phyloP scores from a whole-genome alignment of 768 basidiomycete species.

The Chlorophyllum brunneum region DNA sequence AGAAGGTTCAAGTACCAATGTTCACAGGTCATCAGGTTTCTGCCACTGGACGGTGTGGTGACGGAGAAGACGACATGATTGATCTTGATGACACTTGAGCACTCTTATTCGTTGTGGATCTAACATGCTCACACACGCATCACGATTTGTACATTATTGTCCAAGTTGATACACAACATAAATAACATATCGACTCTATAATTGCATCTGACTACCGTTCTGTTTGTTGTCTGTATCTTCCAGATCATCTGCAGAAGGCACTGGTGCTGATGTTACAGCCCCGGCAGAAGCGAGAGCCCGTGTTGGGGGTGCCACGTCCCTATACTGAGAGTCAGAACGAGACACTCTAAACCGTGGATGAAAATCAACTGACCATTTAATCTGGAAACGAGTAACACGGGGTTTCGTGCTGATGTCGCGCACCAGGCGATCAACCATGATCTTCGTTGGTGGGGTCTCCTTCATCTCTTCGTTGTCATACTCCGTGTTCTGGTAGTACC shows the following conservation, averaged over 20 bases:
- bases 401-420: slow-evolving; percentile 90
- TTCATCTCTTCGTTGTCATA: slow-evolving; percentile 95
- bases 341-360: background rate
- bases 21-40: background rate
- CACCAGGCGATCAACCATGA: slow-evolving; percentile 75
- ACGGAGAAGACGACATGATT: slow-evolving; percentile 30
- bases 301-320: slow-evolving; percentile 59
- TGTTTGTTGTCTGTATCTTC: slow-evolving; percentile 24
- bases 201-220: slow-evolving; percentile 2
- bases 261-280: slow-evolving; percentile 67
- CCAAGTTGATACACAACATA: background rate
- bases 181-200: background rate
- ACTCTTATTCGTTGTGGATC: background rate
- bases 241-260: slow-evolving; percentile 69
- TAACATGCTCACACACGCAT: background rate
- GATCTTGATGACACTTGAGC: slow-evolving; percentile 40
- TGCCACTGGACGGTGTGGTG: background rate
- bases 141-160: slow-evolving; percentile 3
- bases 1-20: slow-evolving; percentile 14
- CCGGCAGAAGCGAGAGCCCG: slow-evolving; percentile 41
- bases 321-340: slow-evolving; percentile 21
- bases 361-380: slow-evolving; percentile 64
- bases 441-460: slow-evolving; percentile 60
- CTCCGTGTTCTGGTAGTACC: slow-evolving; percentile 99
- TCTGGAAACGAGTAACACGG: slow-evolving; percentile 89